Conservation (phyloP, 2,329 filamentous ascomycete genomes). For the Didymella pomorum region DNA sequence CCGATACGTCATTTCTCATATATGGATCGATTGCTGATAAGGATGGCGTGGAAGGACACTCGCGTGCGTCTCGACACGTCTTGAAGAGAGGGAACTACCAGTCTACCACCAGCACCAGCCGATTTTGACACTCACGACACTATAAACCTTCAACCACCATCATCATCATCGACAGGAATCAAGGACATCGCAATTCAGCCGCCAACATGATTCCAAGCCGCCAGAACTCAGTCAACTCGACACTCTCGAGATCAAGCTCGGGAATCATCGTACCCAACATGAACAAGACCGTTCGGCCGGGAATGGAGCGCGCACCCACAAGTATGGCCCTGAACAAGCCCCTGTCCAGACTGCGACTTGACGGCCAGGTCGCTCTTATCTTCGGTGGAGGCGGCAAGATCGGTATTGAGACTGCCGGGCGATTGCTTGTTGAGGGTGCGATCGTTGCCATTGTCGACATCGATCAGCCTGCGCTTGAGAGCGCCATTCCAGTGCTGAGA, state of each 20-base stretch:
- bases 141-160: conserved; percentile 8
- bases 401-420: conserved; percentile 47
- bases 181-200: conserved; percentile 12
- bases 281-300: conserved; percentile 34
- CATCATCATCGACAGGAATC: not conserved
- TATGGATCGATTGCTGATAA: conserved; percentile 27
- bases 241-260: conserved; percentile 19
- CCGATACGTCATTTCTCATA: conserved; percentile 38
- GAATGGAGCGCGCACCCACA: conserved; percentile 38
- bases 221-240: conserved; percentile 21
- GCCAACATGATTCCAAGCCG: conserved; percentile 24
- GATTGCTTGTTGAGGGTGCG: conserved; percentile 50
- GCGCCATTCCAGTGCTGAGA: conserved; percentile 35
- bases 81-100: conserved; percentile 14
- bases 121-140: conserved; percentile 17
- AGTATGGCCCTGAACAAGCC: conserved; percentile 38
- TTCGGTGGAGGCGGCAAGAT: conserved; percentile 46
- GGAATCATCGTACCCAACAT: conserved; percentile 38
- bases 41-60: conserved; percentile 16
- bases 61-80: conserved; percentile 1
- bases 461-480: conserved; percentile 37
- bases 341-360: conserved; percentile 42
- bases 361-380: conserved; percentile 45
- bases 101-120: not conserved
- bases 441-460: conserved; percentile 50